These are phyloP conservation scores for Massariosphaeria phaeospora DNA, from an alignment of 495 filamentous ascomycete genomes.

Conservation along the genomic window DNA sequence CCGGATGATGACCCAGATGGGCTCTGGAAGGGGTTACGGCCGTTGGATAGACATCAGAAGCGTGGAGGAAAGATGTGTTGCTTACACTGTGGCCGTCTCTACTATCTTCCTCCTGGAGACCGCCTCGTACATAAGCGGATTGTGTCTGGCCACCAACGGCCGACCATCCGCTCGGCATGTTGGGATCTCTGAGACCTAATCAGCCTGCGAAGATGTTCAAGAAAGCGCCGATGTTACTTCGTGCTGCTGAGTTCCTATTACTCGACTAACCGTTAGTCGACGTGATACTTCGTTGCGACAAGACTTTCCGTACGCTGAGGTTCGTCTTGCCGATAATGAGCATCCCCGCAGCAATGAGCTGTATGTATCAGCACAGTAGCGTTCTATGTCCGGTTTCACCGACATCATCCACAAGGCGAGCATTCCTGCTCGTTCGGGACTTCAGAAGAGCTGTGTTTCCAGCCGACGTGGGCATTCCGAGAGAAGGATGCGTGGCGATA, in stretches of 20 bases:
- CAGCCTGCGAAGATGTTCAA: neutral
- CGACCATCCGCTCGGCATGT: neutral
- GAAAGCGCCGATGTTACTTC: neutral
- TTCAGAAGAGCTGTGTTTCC: neutral
- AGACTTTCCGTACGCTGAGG: neutral
- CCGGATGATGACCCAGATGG: constrained; percentile 13
- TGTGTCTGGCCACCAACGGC: constrained; percentile 8
- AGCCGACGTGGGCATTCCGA: constrained; percentile 2
- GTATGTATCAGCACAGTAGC: too few relatives aligned
- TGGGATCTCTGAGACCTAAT: neutral
- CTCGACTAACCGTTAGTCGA: neutral
- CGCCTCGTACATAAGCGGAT: constrained; percentile 12
- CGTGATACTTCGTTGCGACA: neutral
- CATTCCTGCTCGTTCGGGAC: neutral
- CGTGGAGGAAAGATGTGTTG: too few relatives aligned
- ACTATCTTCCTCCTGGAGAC: neutral
- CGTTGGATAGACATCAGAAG: too few relatives aligned
- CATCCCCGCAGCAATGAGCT: neutral
- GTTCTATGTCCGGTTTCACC: too few relatives aligned
- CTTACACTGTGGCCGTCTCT: constrained; percentile 4
- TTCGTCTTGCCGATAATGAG: constrained; percentile 8
- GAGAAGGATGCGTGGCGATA: neutral
- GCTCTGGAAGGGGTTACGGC: neutral
- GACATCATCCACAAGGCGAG: neutral
- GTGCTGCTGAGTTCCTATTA: neutral